phyloP scores from a whole-genome alignment of 1,284 basidiomycete species.

The Cryptococcus sp. region DNA sequence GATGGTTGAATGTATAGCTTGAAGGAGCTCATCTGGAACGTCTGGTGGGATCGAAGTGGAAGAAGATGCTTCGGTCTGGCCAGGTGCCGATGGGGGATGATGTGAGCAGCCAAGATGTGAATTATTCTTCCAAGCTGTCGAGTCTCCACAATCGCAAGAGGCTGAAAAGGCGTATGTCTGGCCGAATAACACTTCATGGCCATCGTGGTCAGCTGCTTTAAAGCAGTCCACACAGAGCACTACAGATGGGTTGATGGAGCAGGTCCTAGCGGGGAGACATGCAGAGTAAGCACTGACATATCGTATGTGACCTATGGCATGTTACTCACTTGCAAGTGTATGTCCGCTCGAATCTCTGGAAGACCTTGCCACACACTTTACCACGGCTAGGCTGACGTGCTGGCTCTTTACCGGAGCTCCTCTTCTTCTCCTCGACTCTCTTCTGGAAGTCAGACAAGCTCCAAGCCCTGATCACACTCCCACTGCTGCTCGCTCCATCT shows the following conservation, averaged over 20 bases:
- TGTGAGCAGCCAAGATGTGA: constrained; percentile 66
- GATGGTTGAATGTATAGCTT: constrained; percentile 71
- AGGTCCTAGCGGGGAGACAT: constrained; percentile 64
- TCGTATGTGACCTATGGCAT: background rate
- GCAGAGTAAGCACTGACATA: background rate
- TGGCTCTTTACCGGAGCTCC: constrained; percentile 18
- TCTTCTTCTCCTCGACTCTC: constrained; percentile 20
- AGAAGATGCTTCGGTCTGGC: constrained; percentile 34
- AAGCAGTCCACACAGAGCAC: constrained; percentile 87
- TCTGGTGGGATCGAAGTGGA: constrained; percentile 26
- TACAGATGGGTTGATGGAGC: constrained; percentile 81
- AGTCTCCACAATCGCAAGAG: constrained; percentile 90
- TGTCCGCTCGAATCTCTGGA: constrained; percentile 64
- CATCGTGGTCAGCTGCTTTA: constrained; percentile 74
- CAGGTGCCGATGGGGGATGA: constrained; percentile 59
- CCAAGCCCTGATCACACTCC: constrained; percentile 14
- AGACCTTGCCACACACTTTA: constrained; percentile 41
- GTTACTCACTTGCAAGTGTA: constrained; percentile 83
- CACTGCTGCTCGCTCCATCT: constrained; percentile 5
- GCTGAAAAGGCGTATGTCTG: constrained; percentile 86
- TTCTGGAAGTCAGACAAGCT: constrained; percentile 30
- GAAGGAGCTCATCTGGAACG: constrained; percentile 62
- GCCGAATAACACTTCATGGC: constrained; percentile 88
- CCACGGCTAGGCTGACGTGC: constrained; percentile 27
- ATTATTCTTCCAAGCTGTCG: constrained; percentile 71